Base-by-base conservation (phyloP, 768 basidiomycete genomes). In the Lactifluus subvellereus region DNA sequence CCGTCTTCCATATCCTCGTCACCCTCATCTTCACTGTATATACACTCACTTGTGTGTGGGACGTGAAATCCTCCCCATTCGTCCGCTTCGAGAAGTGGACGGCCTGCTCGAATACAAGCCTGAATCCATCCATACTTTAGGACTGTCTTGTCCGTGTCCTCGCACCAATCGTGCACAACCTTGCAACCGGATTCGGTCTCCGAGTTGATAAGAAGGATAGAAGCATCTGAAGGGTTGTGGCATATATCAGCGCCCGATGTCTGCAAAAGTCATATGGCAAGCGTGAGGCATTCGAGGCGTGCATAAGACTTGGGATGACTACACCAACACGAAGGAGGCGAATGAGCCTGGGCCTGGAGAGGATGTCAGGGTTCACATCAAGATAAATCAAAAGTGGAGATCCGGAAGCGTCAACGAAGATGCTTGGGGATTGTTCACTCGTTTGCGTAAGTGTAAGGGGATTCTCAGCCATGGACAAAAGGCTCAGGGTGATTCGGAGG, bases 191-290 rank as follows among this genome's bases (percentile, higher is more conserved):
- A 77, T n/a, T 74, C 69, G 0, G 81, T 77, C 18, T 74, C 72
- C 1, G 80, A 71, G 65, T 88, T 81, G 7, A 89, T 84, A 5
- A 90, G 73, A 50, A 88, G 82, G 30, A 88, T 74, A 20, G 78
- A 72, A 0, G 87, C 82, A 54, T 80, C 76, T 51, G 75, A 78
- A 9, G 83, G 79, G 61, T 81, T 79, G 55, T 74, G 77, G 61
- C 76, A 77, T 51, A 85, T 80, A 18, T 72, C 60, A 4, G 84
- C 88, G 37, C 87, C 87, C 14, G 79, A 75, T 71, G 74, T 78
- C 87, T 88, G 9, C 32, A 60, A 14, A 22, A 13, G 45, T 47
- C n/a, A 37, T 47, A 32, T 43, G 11, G 3, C 22, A 11, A 35
- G 42, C n/a, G 52, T 55, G 54, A 50, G 57, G 35, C 48, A 49